Evolutionary conservation across 441 rosid genomes (phyloP), one percentile per base, ranked within the genome.

Genomic region (Breynia disticha): DNA sequence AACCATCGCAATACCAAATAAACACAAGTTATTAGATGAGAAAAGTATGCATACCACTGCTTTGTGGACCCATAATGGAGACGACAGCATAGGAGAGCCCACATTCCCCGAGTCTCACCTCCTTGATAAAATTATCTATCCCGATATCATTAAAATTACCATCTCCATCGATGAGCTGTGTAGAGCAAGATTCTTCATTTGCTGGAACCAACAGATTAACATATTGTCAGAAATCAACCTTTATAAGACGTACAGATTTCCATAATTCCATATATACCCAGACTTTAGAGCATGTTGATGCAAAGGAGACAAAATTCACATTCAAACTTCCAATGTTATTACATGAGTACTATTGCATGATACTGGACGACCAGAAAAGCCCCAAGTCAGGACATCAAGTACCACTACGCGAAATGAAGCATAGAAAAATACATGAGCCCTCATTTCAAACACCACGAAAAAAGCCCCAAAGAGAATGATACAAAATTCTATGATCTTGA

Each of bases 31-130:
- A 28, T 28, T 28, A 28, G 35, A 4, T 28, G 7, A 28, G 35
- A 28, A 28, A 28, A 28, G 35, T 28, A 9, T 28, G 3, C 35
- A 28, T 74, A 90, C 99, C 99, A 46, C 99, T 95, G 68, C 99
- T 95, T 61, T 95, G 99, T 2, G 99, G 99, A 58, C 99, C 98
- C 99, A 95, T 90, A 66, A 95, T 95, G 46, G 99, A 82, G 66
- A 87, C 99, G 32, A 90, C 75, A 7, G 99, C 99, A 59, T 95
- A 95, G 3, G 99, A 95, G 56, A 95, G 73, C 42, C 99, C 99
- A 51, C 95, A 86, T 56, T 87, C 95, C 22, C 60, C 76, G 67
- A 95, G 65, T 46, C 74, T 84, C 56, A 82, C 74, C 58, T 82
- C 90, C 76, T 80, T 86, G 72, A 86, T 87, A 53, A 95, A 84